These are phyloP conservation scores for Populus deltoides DNA, from an alignment of 345 rosid genomes.

Conservation along the genomic window DNA sequence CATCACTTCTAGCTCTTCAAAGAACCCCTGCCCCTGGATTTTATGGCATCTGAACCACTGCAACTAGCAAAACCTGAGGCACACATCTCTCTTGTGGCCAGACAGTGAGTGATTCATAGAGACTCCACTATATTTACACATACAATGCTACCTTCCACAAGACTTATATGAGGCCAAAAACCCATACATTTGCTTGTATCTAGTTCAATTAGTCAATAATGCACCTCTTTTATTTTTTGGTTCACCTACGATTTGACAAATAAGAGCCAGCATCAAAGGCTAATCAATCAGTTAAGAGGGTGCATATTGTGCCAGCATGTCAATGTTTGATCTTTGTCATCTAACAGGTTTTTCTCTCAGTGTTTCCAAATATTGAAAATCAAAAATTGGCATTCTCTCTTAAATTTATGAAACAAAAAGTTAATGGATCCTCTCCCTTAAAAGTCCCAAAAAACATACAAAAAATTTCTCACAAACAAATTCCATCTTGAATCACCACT, in stretches of 20 bases:
- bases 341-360: neutral
- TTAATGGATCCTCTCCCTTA: too few species aligned
- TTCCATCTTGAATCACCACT: too few species aligned
- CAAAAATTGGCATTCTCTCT: neutral
- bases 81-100: neutral
- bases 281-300: neutral
- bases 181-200: neutral
- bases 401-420: too few species aligned
- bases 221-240: neutral
- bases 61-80: neutral
- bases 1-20: neutral
- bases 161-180: neutral
- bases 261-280: neutral
- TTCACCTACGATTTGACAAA: neutral
- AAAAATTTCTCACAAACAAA: too few species aligned
- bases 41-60: neutral
- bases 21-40: neutral
- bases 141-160: neutral
- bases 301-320: neutral
- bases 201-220: neutral
- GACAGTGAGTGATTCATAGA: neutral
- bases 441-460: too few species aligned
- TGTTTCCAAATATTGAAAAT: neutral
- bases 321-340: neutral
- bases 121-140: neutral